Evolutionary conservation across 208 protist genomes (phyloP).

Genomic region (Acanthamoeba culbertsoni): DNA sequence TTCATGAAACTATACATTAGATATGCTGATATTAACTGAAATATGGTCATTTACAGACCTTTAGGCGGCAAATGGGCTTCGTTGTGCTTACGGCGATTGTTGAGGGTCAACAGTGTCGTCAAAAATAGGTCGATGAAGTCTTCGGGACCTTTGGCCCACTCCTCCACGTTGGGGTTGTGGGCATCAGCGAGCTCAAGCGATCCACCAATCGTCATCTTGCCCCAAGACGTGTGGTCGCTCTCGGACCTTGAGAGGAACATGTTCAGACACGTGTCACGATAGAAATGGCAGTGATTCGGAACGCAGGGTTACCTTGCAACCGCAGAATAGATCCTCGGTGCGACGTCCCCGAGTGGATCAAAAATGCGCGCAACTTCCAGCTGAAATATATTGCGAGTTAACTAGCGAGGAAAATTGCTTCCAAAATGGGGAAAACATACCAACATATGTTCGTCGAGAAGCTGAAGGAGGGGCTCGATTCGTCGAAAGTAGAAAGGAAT

Average conservation of each 20-base stretch:
- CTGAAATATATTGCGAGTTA: not conserved
- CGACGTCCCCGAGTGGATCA: not conserved
- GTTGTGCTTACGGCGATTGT: not conserved
- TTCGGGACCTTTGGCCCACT: not conserved
- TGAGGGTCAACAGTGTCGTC: not conserved
- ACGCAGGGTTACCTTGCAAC: not conserved
- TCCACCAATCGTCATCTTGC: not conserved
- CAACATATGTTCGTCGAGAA: not conserved
- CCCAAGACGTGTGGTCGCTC: not conserved
- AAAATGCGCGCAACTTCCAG: not conserved
- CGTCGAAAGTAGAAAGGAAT: not conserved
- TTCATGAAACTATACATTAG: too few species aligned
- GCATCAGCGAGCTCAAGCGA: not conserved
- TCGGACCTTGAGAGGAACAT: not conserved
- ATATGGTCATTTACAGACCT: not conserved
- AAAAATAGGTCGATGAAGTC: slow-evolving; percentile 9
- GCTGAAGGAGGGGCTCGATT: not conserved
- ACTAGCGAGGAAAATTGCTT: not conserved
- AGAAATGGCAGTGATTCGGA: not conserved
- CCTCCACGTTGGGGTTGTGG: not conserved
- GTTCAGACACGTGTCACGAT: not conserved
- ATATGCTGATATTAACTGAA: too few species aligned
- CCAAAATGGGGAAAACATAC: not conserved
- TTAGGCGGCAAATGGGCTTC: not conserved
- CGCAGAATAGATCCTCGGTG: not conserved